Conservation (phyloP, 192 early-diverging fungal genomes). For the Coemansia sp. region DNA sequence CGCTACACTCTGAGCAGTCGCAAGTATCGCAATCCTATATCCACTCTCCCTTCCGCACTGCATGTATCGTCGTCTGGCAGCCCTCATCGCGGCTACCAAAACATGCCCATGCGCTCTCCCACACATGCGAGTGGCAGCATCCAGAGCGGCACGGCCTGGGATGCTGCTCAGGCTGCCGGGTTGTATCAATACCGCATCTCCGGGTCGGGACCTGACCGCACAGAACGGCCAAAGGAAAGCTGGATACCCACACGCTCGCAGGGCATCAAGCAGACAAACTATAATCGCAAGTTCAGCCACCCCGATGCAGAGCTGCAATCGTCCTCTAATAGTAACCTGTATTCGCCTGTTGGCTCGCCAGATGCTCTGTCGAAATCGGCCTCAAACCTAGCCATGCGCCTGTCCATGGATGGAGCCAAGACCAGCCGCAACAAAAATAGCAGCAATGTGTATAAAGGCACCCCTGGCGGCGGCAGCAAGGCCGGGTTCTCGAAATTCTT, state of each 20-base stretch:
- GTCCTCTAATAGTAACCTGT: not conserved
- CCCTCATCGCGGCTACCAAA: slow-evolving; percentile 7
- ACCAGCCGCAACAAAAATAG: slow-evolving; percentile 1
- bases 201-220: not conserved
- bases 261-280: slow-evolving; percentile 3
- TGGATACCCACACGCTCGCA: not conserved
- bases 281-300: slow-evolving; percentile 44
- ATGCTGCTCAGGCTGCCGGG: slow-evolving; percentile 16
- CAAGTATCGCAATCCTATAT: slow-evolving; percentile 21
- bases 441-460: not conserved
- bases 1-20: slow-evolving; percentile 23
- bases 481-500: slow-evolving; percentile 38
- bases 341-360: slow-evolving; percentile 26
- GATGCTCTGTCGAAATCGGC: slow-evolving; percentile 40
- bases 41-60: not conserved
- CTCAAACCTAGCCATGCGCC: slow-evolving; percentile 25
- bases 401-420: slow-evolving; percentile 29
- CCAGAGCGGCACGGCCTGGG: slow-evolving; percentile 14
- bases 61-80: not conserved
- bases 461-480: slow-evolving; percentile 10
- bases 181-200: slow-evolving; percentile 33
- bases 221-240: not conserved
- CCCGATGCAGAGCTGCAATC: slow-evolving; percentile 29
- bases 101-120: not conserved
- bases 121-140: not conserved